A percentile compares a stretch with the other conserved stretches of the same genome.
Evolutionary conservation across 2,329 filamentous ascomycete genomes (phyloP).

Genomic region (Ophiocordyceps camponoti-saundersi): DNA sequence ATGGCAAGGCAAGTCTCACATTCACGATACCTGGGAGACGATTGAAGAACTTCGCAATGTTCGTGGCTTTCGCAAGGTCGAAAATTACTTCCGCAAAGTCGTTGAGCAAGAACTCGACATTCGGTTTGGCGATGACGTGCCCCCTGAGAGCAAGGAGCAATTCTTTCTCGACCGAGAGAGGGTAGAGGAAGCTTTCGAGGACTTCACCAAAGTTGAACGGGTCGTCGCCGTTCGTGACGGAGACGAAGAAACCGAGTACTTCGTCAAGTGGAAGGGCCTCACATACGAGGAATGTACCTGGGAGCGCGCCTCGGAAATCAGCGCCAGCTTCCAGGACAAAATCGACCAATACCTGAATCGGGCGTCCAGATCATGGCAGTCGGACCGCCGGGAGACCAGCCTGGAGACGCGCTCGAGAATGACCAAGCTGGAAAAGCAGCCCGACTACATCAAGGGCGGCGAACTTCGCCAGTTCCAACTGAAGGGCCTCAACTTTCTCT

Average conservation of each 20-base stretch:
- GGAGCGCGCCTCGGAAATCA: constrained; percentile 65
- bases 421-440: constrained; percentile 62
- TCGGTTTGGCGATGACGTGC: constrained; percentile 56
- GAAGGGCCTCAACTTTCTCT: constrained; percentile 84
- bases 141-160: constrained; percentile 77
- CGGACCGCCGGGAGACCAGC: constrained; percentile 63
- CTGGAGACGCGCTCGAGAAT: constrained; percentile 57
- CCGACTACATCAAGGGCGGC: constrained; percentile 68
- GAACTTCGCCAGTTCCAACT: constrained; percentile 87
- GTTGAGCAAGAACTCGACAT: constrained; percentile 68
- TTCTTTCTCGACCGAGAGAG: constrained; percentile 91
- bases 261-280: constrained; percentile 91
- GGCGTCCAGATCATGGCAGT: constrained; percentile 61
- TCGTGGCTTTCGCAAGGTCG: constrained; percentile 73
- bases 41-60: constrained; percentile 57
- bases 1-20: constrained; percentile 90
- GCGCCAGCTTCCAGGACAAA: constrained; percentile 64
- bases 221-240: constrained; percentile 72
- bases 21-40: constrained; percentile 91
- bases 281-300: constrained; percentile 92
- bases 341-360: constrained; percentile 86
- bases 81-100: constrained; percentile 84
- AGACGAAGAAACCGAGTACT: constrained; percentile 73
- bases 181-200: constrained; percentile 71
- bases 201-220: constrained; percentile 84